Evolutionary conservation across 2,329 filamentous ascomycete genomes (phyloP), one percentile per base, ranked within the genome.

Genomic region (Fusarium redolens): DNA sequence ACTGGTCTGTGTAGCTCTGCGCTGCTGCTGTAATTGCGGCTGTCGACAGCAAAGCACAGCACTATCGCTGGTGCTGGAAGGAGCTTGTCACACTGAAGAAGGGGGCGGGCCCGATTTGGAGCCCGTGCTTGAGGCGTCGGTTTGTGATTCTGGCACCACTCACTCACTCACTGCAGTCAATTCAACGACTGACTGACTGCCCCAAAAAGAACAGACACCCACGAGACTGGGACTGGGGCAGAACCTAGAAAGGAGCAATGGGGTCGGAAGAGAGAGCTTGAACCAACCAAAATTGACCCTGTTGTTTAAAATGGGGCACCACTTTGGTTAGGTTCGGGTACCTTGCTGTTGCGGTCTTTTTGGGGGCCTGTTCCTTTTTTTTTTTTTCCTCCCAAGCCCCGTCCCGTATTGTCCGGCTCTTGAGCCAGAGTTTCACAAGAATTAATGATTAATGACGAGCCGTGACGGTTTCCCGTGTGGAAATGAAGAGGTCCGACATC

Each of bases 331-430:
- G 52, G 43, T 55, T 71, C 61, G 52, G 51, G 68, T 59, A 68
- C 68, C 55, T 71, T 71, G 61, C 45, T 63, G 41, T 62, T 69
- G 51, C 33, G 56, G 54, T 68, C 62, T 71, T 68, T 71, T 62
- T 47, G 25, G 52, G 55, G 41, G 41, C 62, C 41, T 54, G 47
- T 54, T 65, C 35, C 50, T 41, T 11, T 59, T n/a, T 50, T 59
- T 47, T 22, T 18, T 43, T 47, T 22, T 18, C 37, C 41, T 61
- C 30, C 30, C 55, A 25, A 44, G 31, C 38, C 20, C 25, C 14
- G 48, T 58, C 48, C 48, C 55, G 35, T 61, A 9, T 40, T 48
- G 51, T 41, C 48, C 38, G 37, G 45, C 48, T 63, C 55, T 63
- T 47, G 38, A 31, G 25, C 50, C 50, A 63, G 48, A 71, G 69